These are phyloP conservation scores for Colletotrichum trifolii DNA, from an alignment of 2,329 filamentous ascomycete genomes.

Conservation along the genomic window DNA sequence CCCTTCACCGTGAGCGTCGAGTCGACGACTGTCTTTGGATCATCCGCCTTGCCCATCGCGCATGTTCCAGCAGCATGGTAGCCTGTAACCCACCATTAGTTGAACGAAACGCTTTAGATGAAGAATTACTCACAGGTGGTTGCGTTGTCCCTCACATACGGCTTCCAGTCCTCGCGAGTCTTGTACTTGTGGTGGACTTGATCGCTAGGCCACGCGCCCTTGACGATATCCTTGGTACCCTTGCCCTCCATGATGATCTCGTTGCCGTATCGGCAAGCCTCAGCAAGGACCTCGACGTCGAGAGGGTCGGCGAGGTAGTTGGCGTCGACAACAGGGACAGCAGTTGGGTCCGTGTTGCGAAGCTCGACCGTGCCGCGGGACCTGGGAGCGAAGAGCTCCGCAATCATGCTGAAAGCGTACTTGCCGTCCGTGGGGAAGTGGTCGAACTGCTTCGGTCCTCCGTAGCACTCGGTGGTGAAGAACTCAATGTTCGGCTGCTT, in stretches of 20 bases:
- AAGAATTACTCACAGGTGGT: conserved; percentile 64
- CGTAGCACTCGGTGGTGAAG: conserved; percentile 72
- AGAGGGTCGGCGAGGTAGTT: conserved; percentile 68
- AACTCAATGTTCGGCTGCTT: conserved; percentile 71
- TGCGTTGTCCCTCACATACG: conserved; percentile 67
- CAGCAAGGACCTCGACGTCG: conserved; percentile 68
- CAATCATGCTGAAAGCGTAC: conserved; percentile 68
- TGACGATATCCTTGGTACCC: conserved; percentile 68
- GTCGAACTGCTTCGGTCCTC: conserved; percentile 67
- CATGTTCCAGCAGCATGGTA: conserved; percentile 69
- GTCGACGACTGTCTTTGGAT: conserved; percentile 63
- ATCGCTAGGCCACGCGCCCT: conserved; percentile 68
- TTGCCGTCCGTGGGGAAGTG: conserved; percentile 64
- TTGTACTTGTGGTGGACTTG: conserved; percentile 63
- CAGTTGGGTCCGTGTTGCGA: conserved; percentile 56
- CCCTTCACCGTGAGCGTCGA: conserved; percentile 63
- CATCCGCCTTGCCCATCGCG: conserved; percentile 59
- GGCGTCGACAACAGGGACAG: conserved; percentile 68
- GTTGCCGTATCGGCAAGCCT: conserved; percentile 68
- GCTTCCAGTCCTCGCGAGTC: conserved; percentile 67
- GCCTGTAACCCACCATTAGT: conserved; percentile 43
- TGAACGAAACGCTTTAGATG: neutral
- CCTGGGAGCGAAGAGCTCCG: conserved; percentile 66
- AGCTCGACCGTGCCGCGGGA: conserved; percentile 67
- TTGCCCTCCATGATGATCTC: conserved; percentile 67